Base-by-base conservation (phyloP, 257 asterid species). In the Coffea canephora region DNA sequence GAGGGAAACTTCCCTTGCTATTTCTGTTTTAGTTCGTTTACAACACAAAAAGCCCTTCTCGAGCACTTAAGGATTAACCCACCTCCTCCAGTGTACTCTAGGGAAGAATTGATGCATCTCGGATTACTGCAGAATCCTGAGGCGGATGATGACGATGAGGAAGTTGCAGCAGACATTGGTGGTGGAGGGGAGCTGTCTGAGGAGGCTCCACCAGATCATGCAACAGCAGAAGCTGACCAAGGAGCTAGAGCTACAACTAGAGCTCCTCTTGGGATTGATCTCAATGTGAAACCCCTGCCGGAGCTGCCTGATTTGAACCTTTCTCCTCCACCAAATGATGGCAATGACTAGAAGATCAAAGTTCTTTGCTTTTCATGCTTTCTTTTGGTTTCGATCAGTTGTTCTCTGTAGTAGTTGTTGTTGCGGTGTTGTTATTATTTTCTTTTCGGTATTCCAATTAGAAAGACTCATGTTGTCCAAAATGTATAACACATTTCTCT, bases 21-120 rank as follows among this genome's bases (percentile, higher is more conserved):
- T 23, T 0, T n/a, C 8, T 73, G 79, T n/a, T 19, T 2, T 3
- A 36, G 4, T 8, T n/a, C 0, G 3, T 73, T 73, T 36, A 0
- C 5, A 12, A 5, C 69, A 13, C 3, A 19, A 2, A 73, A 25
- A 31, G 52, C 69, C 2, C 43, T 73, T 1, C 74, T 73, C n/a
- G 75, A 61, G 1, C 75, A 80, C 69, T 12, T 80, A 69, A 65
- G 66, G 43, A 39, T 4, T 39, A 39, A 39, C 2, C 5, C 43
- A 1, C 76, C 83, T 25, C 83, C 76, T 66, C 71, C 71, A 0
- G 52, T 43, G 10, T 74, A 67, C 55, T 66, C 43, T 3, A 39
- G 79, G 45, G 69, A 16, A 3, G 80, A 64, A 21, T 59, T 54
- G 8, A 49, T 55, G 6, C 15, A 78, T 34, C 14, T 25, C 25